A percentile compares a stretch with the other conserved stretches of the same genome.
These are phyloP conservation scores for Fusarium paranaense DNA, from an alignment of 2,329 filamentous ascomycete genomes.

Conservation along the genomic window DNA sequence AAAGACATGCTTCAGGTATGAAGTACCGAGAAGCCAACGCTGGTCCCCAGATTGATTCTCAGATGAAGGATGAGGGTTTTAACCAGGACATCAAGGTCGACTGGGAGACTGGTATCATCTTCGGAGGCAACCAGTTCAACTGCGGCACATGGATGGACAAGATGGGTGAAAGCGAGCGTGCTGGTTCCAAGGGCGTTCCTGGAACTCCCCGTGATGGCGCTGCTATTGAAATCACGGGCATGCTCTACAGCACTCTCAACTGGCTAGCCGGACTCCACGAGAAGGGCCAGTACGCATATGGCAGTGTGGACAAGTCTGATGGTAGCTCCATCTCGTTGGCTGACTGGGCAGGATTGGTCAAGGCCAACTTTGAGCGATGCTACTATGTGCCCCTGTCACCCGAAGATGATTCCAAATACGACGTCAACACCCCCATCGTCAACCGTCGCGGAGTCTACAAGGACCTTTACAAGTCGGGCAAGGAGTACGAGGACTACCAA, in stretches of 20 bases:
- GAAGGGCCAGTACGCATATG: constrained; percentile 77
- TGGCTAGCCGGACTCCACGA: constrained; percentile 80
- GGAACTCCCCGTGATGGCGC: constrained; percentile 97
- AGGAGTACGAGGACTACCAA: constrained; percentile 98
- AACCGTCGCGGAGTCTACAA: constrained; percentile 98
- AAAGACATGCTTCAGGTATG: constrained; percentile 90
- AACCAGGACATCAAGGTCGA: constrained; percentile 91
- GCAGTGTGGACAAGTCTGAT: constrained; percentile 75
- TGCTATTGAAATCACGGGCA: constrained; percentile 92
- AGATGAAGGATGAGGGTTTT: constrained; percentile 95
- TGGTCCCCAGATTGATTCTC: constrained; percentile 85
- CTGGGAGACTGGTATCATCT: constrained; percentile 89
- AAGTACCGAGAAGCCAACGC: constrained; percentile 96
- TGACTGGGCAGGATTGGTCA: constrained; percentile 84
- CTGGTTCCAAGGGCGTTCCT: constrained; percentile 91
- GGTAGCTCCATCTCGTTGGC: constrained; percentile 73
- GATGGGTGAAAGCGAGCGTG: constrained; percentile 97
- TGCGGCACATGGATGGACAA: constrained; percentile 99
- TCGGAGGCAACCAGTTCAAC: constrained; percentile 93
- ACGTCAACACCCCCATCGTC: constrained; percentile 81
- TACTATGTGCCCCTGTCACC: constrained; percentile 84
- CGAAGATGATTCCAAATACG: constrained; percentile 79
- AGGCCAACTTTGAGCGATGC: constrained; percentile 88
- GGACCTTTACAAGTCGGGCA: constrained; percentile 92
- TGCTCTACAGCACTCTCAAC: constrained; percentile 87